Percentiles rank a stretch among this genome's conserved stretches.
Conservation (phyloP, 2,329 filamentous ascomycete species). For the Rutstroemia sp. region DNA sequence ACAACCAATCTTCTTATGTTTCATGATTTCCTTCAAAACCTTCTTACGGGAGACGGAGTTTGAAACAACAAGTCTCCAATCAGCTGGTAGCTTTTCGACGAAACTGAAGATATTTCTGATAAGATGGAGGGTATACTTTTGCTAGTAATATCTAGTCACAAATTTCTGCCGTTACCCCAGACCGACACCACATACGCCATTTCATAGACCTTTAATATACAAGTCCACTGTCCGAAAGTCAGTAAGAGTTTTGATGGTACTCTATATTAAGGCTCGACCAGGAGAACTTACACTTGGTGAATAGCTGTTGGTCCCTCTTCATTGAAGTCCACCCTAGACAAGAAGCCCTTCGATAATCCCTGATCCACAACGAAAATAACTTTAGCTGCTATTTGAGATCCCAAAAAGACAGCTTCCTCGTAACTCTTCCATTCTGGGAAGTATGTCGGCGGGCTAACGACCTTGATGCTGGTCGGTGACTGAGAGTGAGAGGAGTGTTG, state of each 20-base stretch:
- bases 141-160: neutral
- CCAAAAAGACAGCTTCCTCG: slow-evolving; percentile 63
- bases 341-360: slow-evolving; percentile 54
- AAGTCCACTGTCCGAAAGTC: slow-evolving; percentile 6
- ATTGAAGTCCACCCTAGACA: slow-evolving; percentile 45
- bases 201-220: neutral
- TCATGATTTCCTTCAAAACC: too few species aligned
- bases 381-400: slow-evolving; percentile 65
- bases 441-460: slow-evolving; percentile 60
- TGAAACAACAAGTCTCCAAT: neutral
- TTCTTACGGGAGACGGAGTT: too few species aligned
- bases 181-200: slow-evolving; percentile 1
- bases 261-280: neutral
- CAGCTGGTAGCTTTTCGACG: neutral
- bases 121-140: slow-evolving; percentile 4
- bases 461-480: slow-evolving; percentile 61
- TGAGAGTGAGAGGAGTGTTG: slow-evolving; percentile 57
- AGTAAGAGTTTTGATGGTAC: neutral
- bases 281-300: slow-evolving; percentile 28
- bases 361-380: slow-evolving; percentile 64
- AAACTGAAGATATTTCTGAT: neutral
- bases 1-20: too few species aligned
- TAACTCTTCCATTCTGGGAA: slow-evolving; percentile 54
- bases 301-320: slow-evolving; percentile 30
- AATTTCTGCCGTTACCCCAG: neutral